These are phyloP conservation scores for Xylariaceae sp. DNA, from an alignment of 2,329 filamentous ascomycete species.

Conservation along the genomic window DNA sequence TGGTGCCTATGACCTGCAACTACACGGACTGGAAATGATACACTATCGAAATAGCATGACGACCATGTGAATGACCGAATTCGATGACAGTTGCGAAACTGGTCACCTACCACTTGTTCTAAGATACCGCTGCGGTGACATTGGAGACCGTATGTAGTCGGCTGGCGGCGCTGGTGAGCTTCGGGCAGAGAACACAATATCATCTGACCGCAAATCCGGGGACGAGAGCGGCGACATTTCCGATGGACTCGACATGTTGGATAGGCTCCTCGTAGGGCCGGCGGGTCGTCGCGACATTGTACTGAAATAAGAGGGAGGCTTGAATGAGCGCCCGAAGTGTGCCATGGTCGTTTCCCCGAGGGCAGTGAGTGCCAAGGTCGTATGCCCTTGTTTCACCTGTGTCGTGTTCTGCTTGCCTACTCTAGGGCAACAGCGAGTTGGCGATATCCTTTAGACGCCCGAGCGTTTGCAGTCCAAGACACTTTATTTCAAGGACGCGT, in stretches of 20 bases:
- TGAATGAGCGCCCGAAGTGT: conserved; percentile 47
- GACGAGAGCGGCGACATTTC: conserved; percentile 39
- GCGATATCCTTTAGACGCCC: too few species aligned
- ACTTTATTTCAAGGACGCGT: too few species aligned
- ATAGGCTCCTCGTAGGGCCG: conserved; percentile 41
- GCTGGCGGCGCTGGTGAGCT: conserved; percentile 26
- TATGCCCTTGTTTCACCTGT: too few species aligned
- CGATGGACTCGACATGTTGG: conserved; percentile 46
- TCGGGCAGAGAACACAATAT: conserved; percentile 35
- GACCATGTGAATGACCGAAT: conserved; percentile 9
- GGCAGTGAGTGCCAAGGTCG: neutral
- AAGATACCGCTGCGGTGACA: conserved; percentile 18
- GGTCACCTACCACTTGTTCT: conserved; percentile 15
- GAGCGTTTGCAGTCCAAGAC: too few species aligned
- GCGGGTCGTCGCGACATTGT: conserved; percentile 40
- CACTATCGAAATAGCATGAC: neutral
- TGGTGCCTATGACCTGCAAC: too few species aligned
- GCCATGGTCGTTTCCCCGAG: conserved; percentile 36
- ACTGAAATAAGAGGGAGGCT: conserved; percentile 42
- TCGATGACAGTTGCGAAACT: too few species aligned
- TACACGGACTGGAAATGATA: neutral
- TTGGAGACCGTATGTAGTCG: conserved; percentile 15
- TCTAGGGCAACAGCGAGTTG: too few species aligned
- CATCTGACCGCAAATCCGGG: conserved; percentile 28
- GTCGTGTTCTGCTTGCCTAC: too few species aligned